Conservation (phyloP, 2,329 filamentous ascomycete species). For the Fusarium nelsonii region DNA sequence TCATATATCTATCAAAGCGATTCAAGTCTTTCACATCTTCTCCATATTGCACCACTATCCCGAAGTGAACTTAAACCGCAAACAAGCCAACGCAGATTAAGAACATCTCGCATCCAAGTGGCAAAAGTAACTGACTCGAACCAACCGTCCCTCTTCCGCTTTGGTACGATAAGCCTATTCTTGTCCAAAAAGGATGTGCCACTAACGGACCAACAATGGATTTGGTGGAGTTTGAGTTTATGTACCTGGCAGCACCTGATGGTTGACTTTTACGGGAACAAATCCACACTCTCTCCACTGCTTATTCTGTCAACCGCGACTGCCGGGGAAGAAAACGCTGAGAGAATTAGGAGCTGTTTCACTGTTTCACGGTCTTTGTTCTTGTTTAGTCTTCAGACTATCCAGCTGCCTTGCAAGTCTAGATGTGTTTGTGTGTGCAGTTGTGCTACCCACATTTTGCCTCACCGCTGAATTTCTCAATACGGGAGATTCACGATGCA, state of each 20-base stretch:
- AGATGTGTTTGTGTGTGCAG: conserved; percentile 4
- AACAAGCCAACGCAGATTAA: not conserved
- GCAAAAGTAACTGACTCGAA: conserved; percentile 29
- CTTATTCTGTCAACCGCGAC: not conserved
- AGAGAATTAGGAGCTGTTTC: not conserved
- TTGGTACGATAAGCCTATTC: conserved; percentile 16
- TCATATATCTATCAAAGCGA: not conserved
- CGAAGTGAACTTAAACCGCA: not conserved
- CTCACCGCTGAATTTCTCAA: conserved; percentile 18
- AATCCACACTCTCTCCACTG: not conserved
- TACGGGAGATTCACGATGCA: not conserved
- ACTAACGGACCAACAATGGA: conserved; percentile 11
- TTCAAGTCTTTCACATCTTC: not conserved
- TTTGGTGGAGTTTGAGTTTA: conserved; percentile 28
- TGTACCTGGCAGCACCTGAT: conserved; percentile 21
- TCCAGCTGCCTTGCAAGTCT: conserved; percentile 15
- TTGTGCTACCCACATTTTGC: conserved; percentile 12
- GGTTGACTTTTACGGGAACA: conserved; percentile 8
- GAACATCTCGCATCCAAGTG: conserved; percentile 2
- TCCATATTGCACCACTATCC: not conserved
- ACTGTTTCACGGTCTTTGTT: conserved; percentile 18
- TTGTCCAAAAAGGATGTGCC: conserved; percentile 4
- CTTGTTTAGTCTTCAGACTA: conserved; percentile 9
- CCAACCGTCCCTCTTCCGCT: conserved; percentile 5
- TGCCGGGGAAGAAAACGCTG: not conserved